Evolutionary conservation across 2,329 filamentous ascomycete genomes (phyloP).

Genomic region (Aureobasidium musti): DNA sequence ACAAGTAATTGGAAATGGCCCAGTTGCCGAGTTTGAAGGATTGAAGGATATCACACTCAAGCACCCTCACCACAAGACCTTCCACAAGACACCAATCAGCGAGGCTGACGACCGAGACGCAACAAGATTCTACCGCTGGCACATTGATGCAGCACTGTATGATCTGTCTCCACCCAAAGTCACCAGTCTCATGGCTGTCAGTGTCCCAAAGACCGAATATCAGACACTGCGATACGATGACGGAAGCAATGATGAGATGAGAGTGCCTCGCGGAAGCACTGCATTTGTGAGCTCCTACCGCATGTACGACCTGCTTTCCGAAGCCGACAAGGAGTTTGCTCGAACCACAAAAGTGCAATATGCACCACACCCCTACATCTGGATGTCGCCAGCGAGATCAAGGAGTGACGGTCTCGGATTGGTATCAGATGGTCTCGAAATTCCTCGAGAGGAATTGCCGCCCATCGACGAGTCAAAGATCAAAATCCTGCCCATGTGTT

Average conservation of each 20-base stretch:
- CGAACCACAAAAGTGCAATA: conserved; percentile 70
- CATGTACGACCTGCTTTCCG: conserved; percentile 68
- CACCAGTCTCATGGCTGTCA: conserved; percentile 72
- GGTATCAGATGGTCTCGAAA: conserved; percentile 65
- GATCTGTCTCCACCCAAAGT: conserved; percentile 72
- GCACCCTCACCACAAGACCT: conserved; percentile 76
- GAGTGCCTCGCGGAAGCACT: conserved; percentile 72
- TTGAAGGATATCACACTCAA: conserved; percentile 66
- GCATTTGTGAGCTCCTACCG: conserved; percentile 71
- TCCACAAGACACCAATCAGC: conserved; percentile 67
- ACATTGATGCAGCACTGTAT: conserved; percentile 77
- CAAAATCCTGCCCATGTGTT: conserved; percentile 73
- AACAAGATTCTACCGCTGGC: conserved; percentile 72
- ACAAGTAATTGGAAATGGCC: conserved; percentile 77
- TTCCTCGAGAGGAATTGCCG: conserved; percentile 62
- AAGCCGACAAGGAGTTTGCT: conserved; percentile 67
- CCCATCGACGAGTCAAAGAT: conserved; percentile 66
- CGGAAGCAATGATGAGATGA: conserved; percentile 64
- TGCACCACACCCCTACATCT: conserved; percentile 77
- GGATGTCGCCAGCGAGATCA: conserved; percentile 71
- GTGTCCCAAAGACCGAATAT: conserved; percentile 65
- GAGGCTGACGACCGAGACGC: conserved; percentile 60
- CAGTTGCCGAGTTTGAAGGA: conserved; percentile 69
- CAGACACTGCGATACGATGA: conserved; percentile 75
- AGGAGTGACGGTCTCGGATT: conserved; percentile 71